Evolutionary conservation across 2,329 filamentous ascomycete genomes (phyloP), one percentile per base, ranked within the genome.

Genomic region (Exophiala bonariae): DNA sequence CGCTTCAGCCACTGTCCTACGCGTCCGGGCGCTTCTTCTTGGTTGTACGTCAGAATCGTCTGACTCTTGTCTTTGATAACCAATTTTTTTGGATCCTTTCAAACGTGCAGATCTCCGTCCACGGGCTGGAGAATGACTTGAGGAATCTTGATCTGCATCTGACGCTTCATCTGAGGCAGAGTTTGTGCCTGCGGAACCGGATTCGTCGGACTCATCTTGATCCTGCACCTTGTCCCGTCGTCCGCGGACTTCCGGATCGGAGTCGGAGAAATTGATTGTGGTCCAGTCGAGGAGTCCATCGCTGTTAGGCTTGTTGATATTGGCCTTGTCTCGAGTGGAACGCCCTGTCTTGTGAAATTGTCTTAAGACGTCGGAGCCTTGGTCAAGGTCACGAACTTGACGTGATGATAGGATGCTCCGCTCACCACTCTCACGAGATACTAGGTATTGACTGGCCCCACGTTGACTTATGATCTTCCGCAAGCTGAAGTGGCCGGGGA

Each of bases 401-500:
- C 40, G 43, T 26, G 45, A 37, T 18, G 51, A 45, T 11, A 57
- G 69, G 33, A 60, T 60, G 49, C 63, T 51, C 31, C 50, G 53
- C 40, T 72, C 69, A 19, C 61, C 63, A 53, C 67, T 72, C 37
- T 54, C 54, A 9, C 70, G 56, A 31, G 62, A 60, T 6, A 71
- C 61, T 19, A 58, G 50, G 47, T 69, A 69, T 23, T 54, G 49
- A 35, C 57, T 57, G 16, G 50, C 35, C 32, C 52, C 55, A 14
- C 55, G 56, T 26, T 70, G 53, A 18, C 54, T 47, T 37, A 69
- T 56, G 39, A 72, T 54, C 20, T 58, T 59, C 14, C 55, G 57
- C 10, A 65, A 63, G 5, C 56, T 51, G 44, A 63, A 69, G 53
- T 71, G 67, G 9, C 68, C 68, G 1, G 68, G 67, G 11, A 72